Evolutionary conservation across 2,329 filamentous ascomycete species (phyloP), one percentile per base, ranked within the genome.

Genomic region (Epichloe gansuensis): DNA sequence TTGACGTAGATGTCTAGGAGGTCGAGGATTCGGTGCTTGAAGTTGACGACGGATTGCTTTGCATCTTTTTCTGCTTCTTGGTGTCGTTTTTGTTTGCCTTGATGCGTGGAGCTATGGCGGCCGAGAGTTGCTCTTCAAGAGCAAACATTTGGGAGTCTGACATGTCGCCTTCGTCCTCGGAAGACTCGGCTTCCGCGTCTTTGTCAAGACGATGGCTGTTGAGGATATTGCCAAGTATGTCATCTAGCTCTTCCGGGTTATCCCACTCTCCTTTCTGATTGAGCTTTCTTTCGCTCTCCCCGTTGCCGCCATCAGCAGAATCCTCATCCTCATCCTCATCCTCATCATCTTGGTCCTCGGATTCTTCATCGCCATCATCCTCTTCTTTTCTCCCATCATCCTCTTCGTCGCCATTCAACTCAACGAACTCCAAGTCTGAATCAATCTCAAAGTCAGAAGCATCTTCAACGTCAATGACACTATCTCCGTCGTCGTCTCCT

Each of bases 91-190:
- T 73, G 21, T 45, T 53, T 17, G 61, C 60, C 66, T 88, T 84
- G 58, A 80, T 81, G 48, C 84, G 82, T 58, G 91, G 83, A 58
- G 83, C 82, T 75, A 97, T 94, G 56, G 96, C 88, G 57, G 88
- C 87, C 49, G 83, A 81, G 4, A 98, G 80, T 63, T 91, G 85
- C 11, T 80, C 79, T 62, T 97, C 91, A 15, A 97, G 74, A 3
- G 83, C 83, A 70, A 95, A 83, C 93, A 97, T 97, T 65, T 95
- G 86, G 17, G 91, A 90, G 69, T 97, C 91, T 56, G 89, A 86
- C 90, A 98, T 95, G 68, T 95, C 88, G 3, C 80, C 82, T 55
- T 86, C 85, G 9, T 78, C 78, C 34, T 81, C 81, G 1, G 75
- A 78, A 1, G 73, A 73, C 3, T 77, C 76, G 2, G 76, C 77